Evolutionary conservation across 331 rosid species (phyloP).

Genomic region (Dryas integrifolia): DNA sequence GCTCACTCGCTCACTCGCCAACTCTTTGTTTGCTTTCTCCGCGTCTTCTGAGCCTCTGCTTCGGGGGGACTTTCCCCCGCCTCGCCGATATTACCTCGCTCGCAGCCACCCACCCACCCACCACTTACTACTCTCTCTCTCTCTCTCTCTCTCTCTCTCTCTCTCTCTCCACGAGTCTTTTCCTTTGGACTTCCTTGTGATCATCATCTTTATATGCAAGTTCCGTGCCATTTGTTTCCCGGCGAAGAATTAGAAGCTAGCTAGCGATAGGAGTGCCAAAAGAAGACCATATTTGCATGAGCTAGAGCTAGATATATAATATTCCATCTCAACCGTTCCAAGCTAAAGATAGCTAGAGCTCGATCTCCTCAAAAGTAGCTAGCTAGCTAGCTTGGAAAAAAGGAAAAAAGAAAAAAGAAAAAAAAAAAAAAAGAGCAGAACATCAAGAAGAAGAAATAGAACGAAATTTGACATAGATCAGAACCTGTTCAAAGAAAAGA

Average conservation of each 20-base stretch:
- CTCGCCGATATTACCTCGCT: background rate
- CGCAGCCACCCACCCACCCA: background rate
- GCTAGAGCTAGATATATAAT: background rate
- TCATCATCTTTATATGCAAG: constrained; percentile 38
- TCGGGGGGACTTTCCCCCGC: constrained; percentile 21
- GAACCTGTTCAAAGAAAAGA: too few relatives aligned
- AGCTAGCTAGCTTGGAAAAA: background rate
- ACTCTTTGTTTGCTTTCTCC: constrained; percentile 24
- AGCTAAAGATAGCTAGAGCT: too few relatives aligned
- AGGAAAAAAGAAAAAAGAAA: background rate
- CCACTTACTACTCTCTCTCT: background rate
- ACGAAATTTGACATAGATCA: too few relatives aligned
- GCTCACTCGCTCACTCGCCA: background rate
- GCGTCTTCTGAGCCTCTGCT: constrained; percentile 27
- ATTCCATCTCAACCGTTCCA: too few relatives aligned
- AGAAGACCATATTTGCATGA: constrained; percentile 29
- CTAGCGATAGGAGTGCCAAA: constrained; percentile 18
- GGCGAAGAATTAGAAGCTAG: constrained; percentile 26
- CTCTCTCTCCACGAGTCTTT: constrained; percentile 5
- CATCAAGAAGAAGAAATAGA: background rate
- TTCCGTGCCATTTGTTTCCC: constrained; percentile 20
- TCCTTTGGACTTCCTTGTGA: background rate
- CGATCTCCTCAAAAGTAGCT: background rate
- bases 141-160: background rate
- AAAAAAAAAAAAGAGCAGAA: background rate